phyloP scores from a whole-genome alignment of 495 filamentous ascomycete genomes.

The Tuber borchii region DNA sequence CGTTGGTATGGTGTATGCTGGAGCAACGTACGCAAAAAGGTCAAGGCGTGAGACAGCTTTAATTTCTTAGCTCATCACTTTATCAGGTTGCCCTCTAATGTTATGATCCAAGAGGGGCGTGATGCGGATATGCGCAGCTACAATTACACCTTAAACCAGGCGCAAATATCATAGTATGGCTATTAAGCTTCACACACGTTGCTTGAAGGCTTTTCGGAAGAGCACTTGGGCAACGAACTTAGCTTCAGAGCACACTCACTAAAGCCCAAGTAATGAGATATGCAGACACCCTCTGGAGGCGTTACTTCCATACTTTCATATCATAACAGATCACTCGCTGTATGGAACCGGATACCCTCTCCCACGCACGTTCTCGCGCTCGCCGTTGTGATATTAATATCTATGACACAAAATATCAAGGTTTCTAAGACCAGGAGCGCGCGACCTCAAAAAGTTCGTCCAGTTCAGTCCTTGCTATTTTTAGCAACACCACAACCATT shows the following conservation, averaged over 20 bases:
- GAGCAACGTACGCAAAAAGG: not conserved
- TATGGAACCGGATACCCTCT: not conserved
- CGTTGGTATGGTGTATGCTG: not conserved
- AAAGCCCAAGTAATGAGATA: not conserved
- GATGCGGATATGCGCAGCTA: not conserved
- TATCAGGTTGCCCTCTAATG: not conserved
- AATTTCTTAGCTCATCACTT: not conserved
- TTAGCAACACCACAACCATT: not conserved
- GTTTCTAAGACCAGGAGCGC: not conserved
- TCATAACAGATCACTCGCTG: not conserved
- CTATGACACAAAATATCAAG: not conserved
- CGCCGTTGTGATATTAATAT: not conserved
- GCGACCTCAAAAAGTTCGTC: not conserved
- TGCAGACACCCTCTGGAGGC: not conserved
- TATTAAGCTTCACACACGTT: not conserved
- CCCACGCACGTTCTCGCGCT: not conserved
- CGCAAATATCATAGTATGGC: not conserved
- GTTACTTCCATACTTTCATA: not conserved
- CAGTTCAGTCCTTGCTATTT: not conserved
- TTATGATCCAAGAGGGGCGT: not conserved
- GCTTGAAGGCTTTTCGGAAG: not conserved
- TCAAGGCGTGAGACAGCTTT: not conserved
- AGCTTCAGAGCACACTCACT: not conserved
- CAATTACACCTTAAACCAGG: not conserved
- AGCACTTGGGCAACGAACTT: not conserved